A percentile compares a stretch with the other conserved stretches of the same genome.
phyloP scores from a whole-genome alignment of 805 yeast genomes.

The Yamadazyma ubonensis region DNA sequence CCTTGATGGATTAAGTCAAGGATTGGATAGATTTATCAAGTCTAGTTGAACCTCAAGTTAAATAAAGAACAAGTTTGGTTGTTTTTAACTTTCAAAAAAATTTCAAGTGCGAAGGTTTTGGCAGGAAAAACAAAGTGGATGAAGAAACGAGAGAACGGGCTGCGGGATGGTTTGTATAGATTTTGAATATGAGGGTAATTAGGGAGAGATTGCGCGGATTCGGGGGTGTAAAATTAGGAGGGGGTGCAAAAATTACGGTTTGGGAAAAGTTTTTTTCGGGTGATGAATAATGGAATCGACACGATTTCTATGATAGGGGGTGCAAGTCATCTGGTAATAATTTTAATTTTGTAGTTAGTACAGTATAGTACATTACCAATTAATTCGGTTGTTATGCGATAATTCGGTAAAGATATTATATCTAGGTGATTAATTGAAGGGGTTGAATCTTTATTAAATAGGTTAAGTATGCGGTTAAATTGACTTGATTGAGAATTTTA shows the following conservation, averaged over 20 bases:
- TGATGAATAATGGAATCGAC: no score
- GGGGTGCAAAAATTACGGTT: background rate
- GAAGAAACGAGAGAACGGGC: constrained; percentile 1
- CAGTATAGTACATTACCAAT: background rate
- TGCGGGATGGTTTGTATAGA: background rate
- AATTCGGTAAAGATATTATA: no score
- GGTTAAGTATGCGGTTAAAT: no score
- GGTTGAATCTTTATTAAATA: no score
- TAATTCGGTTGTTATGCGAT: no score
- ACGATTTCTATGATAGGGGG: background rate
- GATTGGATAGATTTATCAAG: background rate
- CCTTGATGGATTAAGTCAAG: background rate
- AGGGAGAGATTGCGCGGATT: no score
- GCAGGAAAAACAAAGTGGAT: constrained; percentile 1
- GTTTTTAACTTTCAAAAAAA: constrained; percentile 4
- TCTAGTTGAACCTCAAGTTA: background rate
- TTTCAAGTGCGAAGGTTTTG: constrained; percentile 8
- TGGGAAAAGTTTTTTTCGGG: no score
- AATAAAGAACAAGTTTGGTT: constrained; percentile 4
- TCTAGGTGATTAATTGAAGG: no score
- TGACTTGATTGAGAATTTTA: no score
- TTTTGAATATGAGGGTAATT: background rate
- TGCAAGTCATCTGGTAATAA: background rate
- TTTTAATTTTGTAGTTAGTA: background rate
- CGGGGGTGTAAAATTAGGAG: background rate